A percentile compares a stretch with the other conserved stretches of the same genome.
These are phyloP conservation scores for Quercus dentata DNA, from an alignment of 306 rosid genomes.

Conservation along the genomic window DNA sequence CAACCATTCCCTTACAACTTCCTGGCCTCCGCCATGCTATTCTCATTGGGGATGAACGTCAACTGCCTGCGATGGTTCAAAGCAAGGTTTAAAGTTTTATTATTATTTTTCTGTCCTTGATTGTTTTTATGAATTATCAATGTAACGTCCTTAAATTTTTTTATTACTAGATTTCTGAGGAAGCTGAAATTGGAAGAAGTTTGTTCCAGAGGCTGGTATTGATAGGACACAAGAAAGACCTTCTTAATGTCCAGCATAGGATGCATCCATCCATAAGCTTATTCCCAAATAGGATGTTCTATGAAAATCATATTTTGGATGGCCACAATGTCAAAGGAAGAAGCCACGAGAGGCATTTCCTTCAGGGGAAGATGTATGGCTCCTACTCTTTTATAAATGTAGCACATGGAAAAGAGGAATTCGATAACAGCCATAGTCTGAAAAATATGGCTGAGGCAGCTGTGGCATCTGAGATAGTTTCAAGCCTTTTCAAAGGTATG, in stretches of 20 bases:
- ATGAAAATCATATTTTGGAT: conserved; percentile 6
- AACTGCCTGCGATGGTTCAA: conserved; percentile 38
- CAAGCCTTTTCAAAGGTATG: conserved; percentile 34
- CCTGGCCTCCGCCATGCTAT: conserved; percentile 29
- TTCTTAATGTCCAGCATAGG: conserved; percentile 38
- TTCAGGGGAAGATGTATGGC: conserved; percentile 21
- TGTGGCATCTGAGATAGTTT: conserved; percentile 29
- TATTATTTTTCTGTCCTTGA: not conserved
- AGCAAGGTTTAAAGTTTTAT: conserved; percentile 25
- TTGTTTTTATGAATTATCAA: not conserved
- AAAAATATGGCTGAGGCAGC: conserved; percentile 33
- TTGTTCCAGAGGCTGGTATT: conserved; percentile 34
- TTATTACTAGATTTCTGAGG: conserved; percentile 10
- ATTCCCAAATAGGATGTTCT: conserved; percentile 38
- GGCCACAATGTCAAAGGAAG: conserved; percentile 21
- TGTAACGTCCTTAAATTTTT: not conserved
- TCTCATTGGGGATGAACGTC: conserved; percentile 40
- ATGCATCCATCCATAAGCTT: conserved; percentile 43
- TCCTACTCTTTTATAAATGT: conserved; percentile 31
- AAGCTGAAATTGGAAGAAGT: conserved; percentile 36
- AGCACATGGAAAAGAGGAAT: conserved; percentile 26
- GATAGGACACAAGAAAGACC: conserved; percentile 32
- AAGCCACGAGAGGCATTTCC: conserved; percentile 17
- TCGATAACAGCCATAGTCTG: conserved; percentile 6
- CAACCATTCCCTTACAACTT: conserved; percentile 39